Conservation (phyloP, 2,329 filamentous ascomycete genomes). For the Fusarium beomiforme region DNA sequence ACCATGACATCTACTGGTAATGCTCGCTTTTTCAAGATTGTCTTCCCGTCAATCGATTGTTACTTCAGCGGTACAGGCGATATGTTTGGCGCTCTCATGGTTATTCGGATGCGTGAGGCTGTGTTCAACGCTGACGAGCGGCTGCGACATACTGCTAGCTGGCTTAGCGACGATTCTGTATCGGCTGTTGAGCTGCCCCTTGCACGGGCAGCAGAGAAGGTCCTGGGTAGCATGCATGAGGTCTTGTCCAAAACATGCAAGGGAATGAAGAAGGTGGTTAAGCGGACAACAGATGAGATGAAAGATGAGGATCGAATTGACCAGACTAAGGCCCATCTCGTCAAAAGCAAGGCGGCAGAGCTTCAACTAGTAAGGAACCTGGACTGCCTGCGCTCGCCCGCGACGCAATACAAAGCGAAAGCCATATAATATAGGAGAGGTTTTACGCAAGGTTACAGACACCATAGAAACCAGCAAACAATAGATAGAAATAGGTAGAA, state of each 20-base stretch:
- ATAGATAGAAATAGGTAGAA: slow-evolving; percentile 33
- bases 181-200: slow-evolving; percentile 78
- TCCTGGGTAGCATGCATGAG: slow-evolving; percentile 91
- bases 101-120: slow-evolving; percentile 88
- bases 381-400: slow-evolving; percentile 72
- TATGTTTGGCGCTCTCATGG: slow-evolving; percentile 95
- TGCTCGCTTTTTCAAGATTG: slow-evolving; percentile 87
- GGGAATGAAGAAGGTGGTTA: slow-evolving; percentile 66
- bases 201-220: slow-evolving; percentile 84
- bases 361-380: slow-evolving; percentile 83
- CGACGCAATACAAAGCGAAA: slow-evolving; percentile 69
- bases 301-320: slow-evolving; percentile 57
- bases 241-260: slow-evolving; percentile 76
- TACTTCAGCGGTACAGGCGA: slow-evolving; percentile 98
- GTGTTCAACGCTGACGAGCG: slow-evolving; percentile 56
- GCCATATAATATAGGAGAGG: slow-evolving; percentile 50
- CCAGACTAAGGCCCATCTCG: slow-evolving; percentile 70
- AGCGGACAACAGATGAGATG: slow-evolving; percentile 54
- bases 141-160: slow-evolving; percentile 68
- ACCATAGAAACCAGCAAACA: slow-evolving; percentile 8
- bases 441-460: neutral
- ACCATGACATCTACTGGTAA: slow-evolving; percentile 70
- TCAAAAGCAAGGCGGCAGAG: slow-evolving; percentile 86
- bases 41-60: slow-evolving; percentile 87
- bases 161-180: slow-evolving; percentile 81